These are phyloP conservation scores for Chaetoceros tenuissimus DNA, from an alignment of 108 stramenopile genomes.

Conservation along the genomic window DNA sequence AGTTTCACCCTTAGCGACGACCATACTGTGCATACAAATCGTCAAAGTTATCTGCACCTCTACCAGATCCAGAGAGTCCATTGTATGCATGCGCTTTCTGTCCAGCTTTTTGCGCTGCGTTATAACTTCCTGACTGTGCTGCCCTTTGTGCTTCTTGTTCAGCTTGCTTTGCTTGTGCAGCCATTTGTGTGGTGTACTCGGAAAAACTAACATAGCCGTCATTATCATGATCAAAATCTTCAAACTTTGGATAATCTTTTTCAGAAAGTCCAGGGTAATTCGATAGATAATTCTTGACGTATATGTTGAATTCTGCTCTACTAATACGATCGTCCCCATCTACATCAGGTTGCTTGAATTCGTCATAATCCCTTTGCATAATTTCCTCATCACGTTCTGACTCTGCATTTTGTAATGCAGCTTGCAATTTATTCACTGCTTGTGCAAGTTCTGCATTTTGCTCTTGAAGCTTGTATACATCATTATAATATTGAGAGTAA, in stretches of 20 bases:
- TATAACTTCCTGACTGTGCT: slow-evolving; percentile 16
- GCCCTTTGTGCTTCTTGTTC: slow-evolving; percentile 51
- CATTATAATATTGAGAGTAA: slow-evolving; percentile 89
- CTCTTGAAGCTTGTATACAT: slow-evolving; percentile 85
- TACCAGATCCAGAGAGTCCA: slow-evolving; percentile 13
- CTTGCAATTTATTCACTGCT: slow-evolving; percentile 45
- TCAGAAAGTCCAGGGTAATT: slow-evolving; percentile 88
- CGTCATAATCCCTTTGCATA: slow-evolving; percentile 92
- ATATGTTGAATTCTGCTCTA: slow-evolving; percentile 89
- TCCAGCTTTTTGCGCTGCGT: slow-evolving; percentile 31
- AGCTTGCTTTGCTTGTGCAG: slow-evolving; percentile 73
- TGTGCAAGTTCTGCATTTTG: slow-evolving; percentile 48
- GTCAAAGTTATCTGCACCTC: slow-evolving; percentile 18
- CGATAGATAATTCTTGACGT: slow-evolving; percentile 87
- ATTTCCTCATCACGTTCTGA: slow-evolving; percentile 74
- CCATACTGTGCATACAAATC: slow-evolving; percentile 32
- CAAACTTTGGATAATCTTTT: slow-evolving; percentile 92
- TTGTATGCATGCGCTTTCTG: slow-evolving; percentile 31
- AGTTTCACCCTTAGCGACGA: neutral
- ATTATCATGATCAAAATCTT: slow-evolving; percentile 90
- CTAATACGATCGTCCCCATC: slow-evolving; percentile 93
- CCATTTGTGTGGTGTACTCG: slow-evolving; percentile 90
- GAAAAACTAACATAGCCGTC: slow-evolving; percentile 90
- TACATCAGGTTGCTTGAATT: slow-evolving; percentile 96
- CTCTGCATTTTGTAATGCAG: slow-evolving; percentile 41